Conservation (phyloP, 225 moss, liverwort and hornwort species). For the Bryum argenteum region DNA sequence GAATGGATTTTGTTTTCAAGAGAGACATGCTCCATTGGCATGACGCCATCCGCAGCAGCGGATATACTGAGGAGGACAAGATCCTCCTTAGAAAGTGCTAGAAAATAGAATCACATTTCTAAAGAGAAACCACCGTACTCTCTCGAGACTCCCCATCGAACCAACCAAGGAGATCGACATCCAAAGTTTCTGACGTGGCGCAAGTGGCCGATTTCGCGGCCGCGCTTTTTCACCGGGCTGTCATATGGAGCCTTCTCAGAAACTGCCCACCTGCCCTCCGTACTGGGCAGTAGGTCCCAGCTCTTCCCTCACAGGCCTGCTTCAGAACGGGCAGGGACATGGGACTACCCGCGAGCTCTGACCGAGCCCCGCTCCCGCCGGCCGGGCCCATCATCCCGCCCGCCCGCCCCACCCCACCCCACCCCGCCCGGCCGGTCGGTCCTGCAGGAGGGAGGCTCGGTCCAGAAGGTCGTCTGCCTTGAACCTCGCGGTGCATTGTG, state of each 20-base stretch:
- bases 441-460: neutral
- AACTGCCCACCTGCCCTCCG: neutral
- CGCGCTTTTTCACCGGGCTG: neutral
- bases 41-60: too few species aligned
- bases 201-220: neutral
- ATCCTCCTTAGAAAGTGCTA: too few species aligned
- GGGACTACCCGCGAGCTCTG: neutral
- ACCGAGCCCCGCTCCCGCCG: neutral
- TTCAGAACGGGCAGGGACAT: neutral
- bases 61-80: too few species aligned
- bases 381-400: neutral
- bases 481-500: conserved; percentile 20
- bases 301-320: neutral
- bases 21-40: too few species aligned
- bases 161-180: neutral
- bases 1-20: too few species aligned
- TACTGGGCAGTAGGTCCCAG: neutral
- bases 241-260: neutral
- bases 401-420: neutral
- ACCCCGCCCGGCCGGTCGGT: neutral
- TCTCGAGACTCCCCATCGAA: neutral
- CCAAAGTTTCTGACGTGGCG: conserved; percentile 1
- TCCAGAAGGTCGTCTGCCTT: neutral
- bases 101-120: too few species aligned
- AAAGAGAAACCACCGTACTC: too few species aligned